phyloP scores from a whole-genome alignment of 805 yeast species.

The Cyberlindnera bimundalis region DNA sequence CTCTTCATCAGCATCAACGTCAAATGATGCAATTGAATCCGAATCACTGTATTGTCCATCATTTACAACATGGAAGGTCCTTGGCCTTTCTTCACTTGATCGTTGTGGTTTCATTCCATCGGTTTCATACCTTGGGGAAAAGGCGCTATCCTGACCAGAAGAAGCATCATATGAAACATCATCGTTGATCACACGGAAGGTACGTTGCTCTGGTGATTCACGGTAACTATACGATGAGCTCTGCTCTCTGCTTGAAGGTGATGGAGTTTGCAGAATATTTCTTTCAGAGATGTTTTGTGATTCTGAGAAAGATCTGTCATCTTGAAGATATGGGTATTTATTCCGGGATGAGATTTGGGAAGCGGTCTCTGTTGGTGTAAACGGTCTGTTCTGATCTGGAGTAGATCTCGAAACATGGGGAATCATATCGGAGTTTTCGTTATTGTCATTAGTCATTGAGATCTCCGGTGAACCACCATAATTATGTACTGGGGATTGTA shows the following conservation, averaged over 20 bases:
- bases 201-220: conserved; percentile 11
- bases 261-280: neutral
- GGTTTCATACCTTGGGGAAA: neutral
- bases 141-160: neutral
- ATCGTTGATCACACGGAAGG: conserved; percentile 13
- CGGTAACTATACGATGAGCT: conserved; percentile 11
- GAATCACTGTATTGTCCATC: conserved; percentile 26
- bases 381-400: conserved; percentile 4
- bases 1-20: conserved; percentile 7
- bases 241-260: conserved; percentile 4
- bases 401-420: conserved; percentile 4
- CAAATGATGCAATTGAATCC: conserved; percentile 15
- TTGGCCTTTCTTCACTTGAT: conserved; percentile 8
- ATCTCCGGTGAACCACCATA: neutral
- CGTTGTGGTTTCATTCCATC: no score
- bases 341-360: neutral
- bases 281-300: neutral
- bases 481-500: conserved; percentile 4
- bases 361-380: neutral
- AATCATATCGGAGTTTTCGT: neutral
- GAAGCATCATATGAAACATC: conserved; percentile 2
- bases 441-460: neutral
- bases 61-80: conserved; percentile 28
- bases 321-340: no score
- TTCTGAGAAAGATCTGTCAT: neutral